Evolutionary conservation across 345 rosid species (phyloP).

Genomic region (Moricandia arvensis): DNA sequence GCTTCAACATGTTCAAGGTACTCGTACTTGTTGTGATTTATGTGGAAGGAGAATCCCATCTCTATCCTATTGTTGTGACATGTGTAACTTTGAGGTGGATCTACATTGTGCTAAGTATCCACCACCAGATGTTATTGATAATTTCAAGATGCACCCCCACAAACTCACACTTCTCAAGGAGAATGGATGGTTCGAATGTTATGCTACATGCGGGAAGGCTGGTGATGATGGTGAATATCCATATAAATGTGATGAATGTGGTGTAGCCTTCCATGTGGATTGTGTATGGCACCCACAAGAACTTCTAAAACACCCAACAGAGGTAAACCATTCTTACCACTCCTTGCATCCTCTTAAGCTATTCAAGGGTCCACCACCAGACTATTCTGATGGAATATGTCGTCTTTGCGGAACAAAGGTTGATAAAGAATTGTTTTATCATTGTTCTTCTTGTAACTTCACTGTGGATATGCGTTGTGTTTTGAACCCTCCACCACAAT

Average conservation of each 20-base stretch:
- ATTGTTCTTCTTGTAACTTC: background rate
- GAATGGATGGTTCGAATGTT: background rate
- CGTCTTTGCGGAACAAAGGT: background rate
- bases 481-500: background rate
- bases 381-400: conserved; percentile 2
- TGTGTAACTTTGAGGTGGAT: background rate
- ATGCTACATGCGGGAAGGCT: background rate
- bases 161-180: background rate
- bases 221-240: background rate
- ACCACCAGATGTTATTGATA: background rate
- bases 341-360: background rate
- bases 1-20: background rate
- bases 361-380: background rate
- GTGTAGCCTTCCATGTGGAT: background rate
- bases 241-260: background rate
- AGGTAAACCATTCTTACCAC: background rate
- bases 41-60: background rate
- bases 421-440: background rate
- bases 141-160: background rate
- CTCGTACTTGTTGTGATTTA: background rate
- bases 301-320: background rate
- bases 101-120: background rate
- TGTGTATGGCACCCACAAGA: background rate
- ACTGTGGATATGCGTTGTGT: background rate
- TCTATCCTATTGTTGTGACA: background rate